phyloP scores from a whole-genome alignment of 192 early-diverging fungal species.

The Ambispora gerdemannii region DNA sequence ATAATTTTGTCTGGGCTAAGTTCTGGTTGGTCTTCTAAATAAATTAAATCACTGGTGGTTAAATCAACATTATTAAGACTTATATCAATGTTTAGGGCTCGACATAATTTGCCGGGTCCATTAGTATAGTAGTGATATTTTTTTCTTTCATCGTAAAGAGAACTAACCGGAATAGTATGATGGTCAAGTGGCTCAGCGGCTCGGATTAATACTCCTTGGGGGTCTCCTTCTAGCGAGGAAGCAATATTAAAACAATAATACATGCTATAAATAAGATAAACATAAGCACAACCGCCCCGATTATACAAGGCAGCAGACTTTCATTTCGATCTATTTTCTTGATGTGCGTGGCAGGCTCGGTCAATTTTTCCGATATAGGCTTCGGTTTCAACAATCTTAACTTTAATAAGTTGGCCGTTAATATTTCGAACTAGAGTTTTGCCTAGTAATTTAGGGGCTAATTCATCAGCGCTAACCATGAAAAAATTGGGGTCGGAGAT shows the following conservation, averaged over 20 bases:
- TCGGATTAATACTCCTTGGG: constrained; percentile 15
- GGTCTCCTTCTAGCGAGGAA: neutral
- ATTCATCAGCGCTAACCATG: neutral
- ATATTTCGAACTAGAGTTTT: constrained; percentile 15
- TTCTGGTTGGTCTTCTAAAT: constrained; percentile 3
- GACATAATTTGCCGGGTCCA: constrained; percentile 14
- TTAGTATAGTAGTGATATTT: constrained; percentile 14
- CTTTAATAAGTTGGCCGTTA: constrained; percentile 13
- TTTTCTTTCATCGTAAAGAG: neutral
- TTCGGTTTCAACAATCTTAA: constrained; percentile 21
- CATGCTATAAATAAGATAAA: constrained; percentile 9
- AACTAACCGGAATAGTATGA: constrained; percentile 5
- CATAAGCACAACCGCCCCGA: constrained; percentile 10
- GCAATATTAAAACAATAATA: constrained; percentile 21
- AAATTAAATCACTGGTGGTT: constrained; percentile 19
- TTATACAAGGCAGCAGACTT: neutral
- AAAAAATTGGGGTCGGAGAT: constrained; percentile 14
- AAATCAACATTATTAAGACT: constrained; percentile 15
- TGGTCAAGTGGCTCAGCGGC: neutral
- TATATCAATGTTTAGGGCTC: constrained; percentile 9
- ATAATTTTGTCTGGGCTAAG: neutral
- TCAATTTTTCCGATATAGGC: constrained; percentile 22
- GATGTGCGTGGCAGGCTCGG: constrained; percentile 10
- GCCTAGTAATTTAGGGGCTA: constrained; percentile 20
- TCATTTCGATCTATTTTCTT: neutral